These are phyloP conservation scores for Colletotrichum musae DNA, from an alignment of 2,329 filamentous ascomycete species.

Conservation along the genomic window DNA sequence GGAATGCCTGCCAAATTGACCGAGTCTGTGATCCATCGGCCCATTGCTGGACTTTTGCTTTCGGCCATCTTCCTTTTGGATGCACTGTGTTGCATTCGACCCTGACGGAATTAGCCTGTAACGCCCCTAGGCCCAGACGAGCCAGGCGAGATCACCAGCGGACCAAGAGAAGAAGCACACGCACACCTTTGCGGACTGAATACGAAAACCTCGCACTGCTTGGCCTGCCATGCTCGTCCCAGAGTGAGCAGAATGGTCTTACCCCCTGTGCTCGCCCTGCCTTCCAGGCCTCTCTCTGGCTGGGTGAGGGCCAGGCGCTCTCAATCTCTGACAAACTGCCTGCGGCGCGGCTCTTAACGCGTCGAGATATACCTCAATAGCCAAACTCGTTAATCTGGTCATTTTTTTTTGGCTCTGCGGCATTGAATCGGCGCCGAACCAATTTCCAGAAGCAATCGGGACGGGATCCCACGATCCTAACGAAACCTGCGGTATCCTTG, in stretches of 20 bases:
- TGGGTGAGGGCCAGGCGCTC: slow-evolving; percentile 15
- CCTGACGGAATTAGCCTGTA: slow-evolving; percentile 30
- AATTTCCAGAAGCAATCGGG: slow-evolving; percentile 18
- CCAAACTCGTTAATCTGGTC: slow-evolving; percentile 21
- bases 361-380: not conserved
- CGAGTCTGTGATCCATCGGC: not conserved
- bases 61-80: not conserved
- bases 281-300: not conserved
- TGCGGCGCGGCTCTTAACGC: slow-evolving; percentile 2
- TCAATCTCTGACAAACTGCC: slow-evolving; percentile 20
- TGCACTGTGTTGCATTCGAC: slow-evolving; percentile 35
- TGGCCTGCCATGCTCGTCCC: slow-evolving; percentile 13
- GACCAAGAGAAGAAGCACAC: not conserved
- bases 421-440: slow-evolving; percentile 25
- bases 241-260: not conserved
- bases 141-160: slow-evolving; percentile 5
- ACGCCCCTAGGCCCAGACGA: slow-evolving; percentile 21
- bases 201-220: not conserved
- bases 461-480: slow-evolving; percentile 11
- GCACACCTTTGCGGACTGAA: not conserved
- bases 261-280: not conserved
- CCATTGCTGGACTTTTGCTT: slow-evolving; percentile 2
- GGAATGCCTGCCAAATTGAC: slow-evolving; percentile 8
- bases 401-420: slow-evolving; percentile 4
- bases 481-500: slow-evolving; percentile 23